Percentiles rank a stretch among this genome's conserved stretches.
Evolutionary conservation across 2,329 filamentous ascomycete species (phyloP).

Genomic region (Aspergillus neotritici): DNA sequence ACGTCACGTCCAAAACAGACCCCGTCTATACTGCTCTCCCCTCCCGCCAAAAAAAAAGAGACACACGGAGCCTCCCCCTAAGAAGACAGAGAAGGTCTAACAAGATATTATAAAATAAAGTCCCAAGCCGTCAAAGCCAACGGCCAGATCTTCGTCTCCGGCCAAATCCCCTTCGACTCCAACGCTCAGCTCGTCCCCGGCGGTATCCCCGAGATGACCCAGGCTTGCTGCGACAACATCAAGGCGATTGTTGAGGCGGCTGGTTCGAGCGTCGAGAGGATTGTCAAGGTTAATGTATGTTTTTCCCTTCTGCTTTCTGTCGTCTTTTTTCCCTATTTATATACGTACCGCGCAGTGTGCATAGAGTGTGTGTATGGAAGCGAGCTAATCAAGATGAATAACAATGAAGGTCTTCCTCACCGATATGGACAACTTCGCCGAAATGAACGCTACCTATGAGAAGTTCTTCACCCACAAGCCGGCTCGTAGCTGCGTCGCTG

Average conservation of each 20-base stretch:
- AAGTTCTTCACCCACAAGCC: slow-evolving; percentile 64
- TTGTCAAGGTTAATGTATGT: slow-evolving; percentile 73
- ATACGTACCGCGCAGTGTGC: too few relatives aligned
- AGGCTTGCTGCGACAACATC: slow-evolving; percentile 71
- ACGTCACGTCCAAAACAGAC: not conserved
- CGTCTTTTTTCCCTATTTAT: not conserved
- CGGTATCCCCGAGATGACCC: slow-evolving; percentile 63
- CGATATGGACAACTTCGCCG: slow-evolving; percentile 82
- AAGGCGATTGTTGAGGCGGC: slow-evolving; percentile 76
- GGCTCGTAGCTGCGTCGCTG: slow-evolving; percentile 58
- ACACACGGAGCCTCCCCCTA: too few relatives aligned
- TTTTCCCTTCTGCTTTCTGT: slow-evolving; percentile 4
- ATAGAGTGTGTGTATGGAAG: not conserved
- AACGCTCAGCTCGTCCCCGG: slow-evolving; percentile 57
- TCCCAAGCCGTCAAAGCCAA: slow-evolving; percentile 62
- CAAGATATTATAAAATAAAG: slow-evolving; percentile 25
- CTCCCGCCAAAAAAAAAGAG: not conserved
- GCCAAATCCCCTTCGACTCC: slow-evolving; percentile 68
- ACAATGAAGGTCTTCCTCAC: slow-evolving; percentile 71
- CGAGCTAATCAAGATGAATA: too few relatives aligned
- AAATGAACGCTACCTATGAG: slow-evolving; percentile 69
- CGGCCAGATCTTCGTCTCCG: slow-evolving; percentile 64
- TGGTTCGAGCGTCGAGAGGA: slow-evolving; percentile 68
- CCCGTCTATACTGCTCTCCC: not conserved
- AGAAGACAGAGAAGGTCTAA: not conserved